phyloP scores from a whole-genome alignment of 805 yeast genomes.

The Komagataella kurtzmanii region DNA sequence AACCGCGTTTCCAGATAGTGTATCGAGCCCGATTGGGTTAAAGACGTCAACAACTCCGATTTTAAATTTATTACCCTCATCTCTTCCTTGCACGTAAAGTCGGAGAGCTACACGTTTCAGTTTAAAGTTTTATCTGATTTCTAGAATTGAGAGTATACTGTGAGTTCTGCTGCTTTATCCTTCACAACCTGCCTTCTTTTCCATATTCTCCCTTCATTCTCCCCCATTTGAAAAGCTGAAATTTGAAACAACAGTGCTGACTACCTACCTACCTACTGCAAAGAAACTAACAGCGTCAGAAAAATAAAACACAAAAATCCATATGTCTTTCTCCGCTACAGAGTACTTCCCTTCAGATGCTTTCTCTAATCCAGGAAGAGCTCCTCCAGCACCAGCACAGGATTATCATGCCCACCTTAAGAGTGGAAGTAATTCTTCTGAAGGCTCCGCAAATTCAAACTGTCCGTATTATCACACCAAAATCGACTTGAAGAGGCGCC shows the following conservation, averaged over 20 bases:
- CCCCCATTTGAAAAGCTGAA: background rate
- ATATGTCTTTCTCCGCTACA: slow-evolving; percentile 31
- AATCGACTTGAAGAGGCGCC: slow-evolving; percentile 20
- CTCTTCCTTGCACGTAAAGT: background rate
- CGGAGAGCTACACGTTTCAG: background rate
- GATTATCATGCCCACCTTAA: slow-evolving; percentile 16
- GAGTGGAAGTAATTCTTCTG: slow-evolving; percentile 18
- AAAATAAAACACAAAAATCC: background rate
- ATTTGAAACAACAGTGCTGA: background rate
- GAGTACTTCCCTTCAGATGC: slow-evolving; percentile 30
- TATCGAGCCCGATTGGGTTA: background rate
- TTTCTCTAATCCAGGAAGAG: slow-evolving; percentile 42
- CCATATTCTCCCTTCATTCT: background rate
- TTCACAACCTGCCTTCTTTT: background rate
- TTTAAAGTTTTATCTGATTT: too few species aligned
- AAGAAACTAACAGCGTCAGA: background rate
- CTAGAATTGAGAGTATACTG: too few species aligned
- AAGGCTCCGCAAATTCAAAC: slow-evolving; percentile 11
- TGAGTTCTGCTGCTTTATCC: background rate
- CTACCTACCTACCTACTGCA: too few species aligned
- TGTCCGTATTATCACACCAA: slow-evolving; percentile 15
- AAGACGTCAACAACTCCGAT: background rate
- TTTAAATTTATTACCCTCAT: background rate
- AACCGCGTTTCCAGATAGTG: background rate
- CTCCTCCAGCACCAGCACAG: slow-evolving; percentile 34